phyloP scores from a whole-genome alignment of 306 rosid species.

The Senna tora region DNA sequence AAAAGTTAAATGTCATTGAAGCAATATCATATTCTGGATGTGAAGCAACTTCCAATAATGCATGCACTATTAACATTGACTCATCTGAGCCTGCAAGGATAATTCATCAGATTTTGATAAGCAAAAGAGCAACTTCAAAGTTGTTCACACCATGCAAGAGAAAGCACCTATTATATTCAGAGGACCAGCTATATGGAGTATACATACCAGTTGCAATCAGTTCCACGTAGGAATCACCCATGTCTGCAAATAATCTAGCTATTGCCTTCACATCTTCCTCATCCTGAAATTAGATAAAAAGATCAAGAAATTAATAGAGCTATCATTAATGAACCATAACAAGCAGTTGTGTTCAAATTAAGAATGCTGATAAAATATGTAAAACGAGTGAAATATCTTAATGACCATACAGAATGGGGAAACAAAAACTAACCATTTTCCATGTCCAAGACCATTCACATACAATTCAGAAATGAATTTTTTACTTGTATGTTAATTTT shows the following conservation, averaged over 20 bases:
- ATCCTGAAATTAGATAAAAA: constrained; percentile 61
- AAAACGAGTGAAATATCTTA: neutral
- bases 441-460: constrained; percentile 13
- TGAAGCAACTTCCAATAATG: constrained; percentile 95
- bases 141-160: constrained; percentile 28
- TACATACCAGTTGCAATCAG: constrained; percentile 83
- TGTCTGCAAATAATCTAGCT: constrained; percentile 96
- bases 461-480: constrained; percentile 17
- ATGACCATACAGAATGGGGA: constrained; percentile 7
- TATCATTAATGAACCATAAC: constrained; percentile 19
- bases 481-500: neutral
- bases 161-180: constrained; percentile 39
- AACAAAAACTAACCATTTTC: constrained; percentile 28
- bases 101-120: constrained; percentile 38
- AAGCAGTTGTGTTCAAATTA: constrained; percentile 6
- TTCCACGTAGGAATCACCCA: constrained; percentile 98
- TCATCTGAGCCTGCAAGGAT: constrained; percentile 80
- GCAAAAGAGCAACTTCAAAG: constrained; percentile 32
- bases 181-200: constrained; percentile 7
- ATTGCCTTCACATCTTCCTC: constrained; percentile 99
- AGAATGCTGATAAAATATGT: neutral
- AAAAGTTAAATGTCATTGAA: constrained; percentile 92
- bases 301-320: constrained; percentile 16
- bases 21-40: constrained; percentile 96
- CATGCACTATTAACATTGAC: constrained; percentile 87